Evolutionary conservation across 2,329 filamentous ascomycete species (phyloP).

Genomic region (Trematosphaeria pertusa): DNA sequence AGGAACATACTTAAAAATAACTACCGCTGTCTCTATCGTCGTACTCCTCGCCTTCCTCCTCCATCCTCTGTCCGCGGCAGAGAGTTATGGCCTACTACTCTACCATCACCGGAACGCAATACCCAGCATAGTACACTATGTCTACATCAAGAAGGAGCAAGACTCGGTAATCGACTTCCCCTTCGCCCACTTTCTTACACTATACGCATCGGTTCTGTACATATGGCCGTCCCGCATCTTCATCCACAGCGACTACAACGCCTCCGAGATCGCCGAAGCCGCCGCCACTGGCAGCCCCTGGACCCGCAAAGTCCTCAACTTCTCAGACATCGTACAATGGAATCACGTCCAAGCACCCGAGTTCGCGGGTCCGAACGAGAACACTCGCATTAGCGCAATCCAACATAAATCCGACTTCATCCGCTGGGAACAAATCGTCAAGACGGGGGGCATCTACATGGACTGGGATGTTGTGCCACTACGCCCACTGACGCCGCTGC

Average conservation of each 20-base stretch:
- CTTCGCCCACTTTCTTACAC: constrained; percentile 21
- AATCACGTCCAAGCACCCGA: constrained; percentile 15
- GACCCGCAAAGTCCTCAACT: constrained; percentile 28
- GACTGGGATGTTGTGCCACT: constrained; percentile 27
- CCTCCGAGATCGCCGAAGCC: constrained; percentile 18
- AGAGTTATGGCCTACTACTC: neutral
- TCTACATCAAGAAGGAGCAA: constrained; percentile 20
- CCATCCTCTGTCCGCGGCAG: neutral
- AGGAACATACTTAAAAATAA: neutral
- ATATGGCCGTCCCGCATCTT: constrained; percentile 23
- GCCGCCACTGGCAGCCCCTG: constrained; percentile 15
- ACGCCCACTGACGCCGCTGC: constrained; percentile 15
- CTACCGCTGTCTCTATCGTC: neutral
- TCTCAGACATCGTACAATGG: constrained; percentile 18
- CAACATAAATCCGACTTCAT: constrained; percentile 32
- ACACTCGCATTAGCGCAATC: constrained; percentile 15
- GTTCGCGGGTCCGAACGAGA: constrained; percentile 16
- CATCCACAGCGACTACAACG: constrained; percentile 31
- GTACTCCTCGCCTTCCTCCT: neutral
- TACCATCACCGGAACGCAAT: constrained; percentile 6
- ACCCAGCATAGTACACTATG: constrained; percentile 29
- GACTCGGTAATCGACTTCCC: constrained; percentile 16
- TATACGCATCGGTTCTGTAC: constrained; percentile 22
- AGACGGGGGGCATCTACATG: constrained; percentile 25
- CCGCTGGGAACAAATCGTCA: constrained; percentile 21